Conservation (phyloP, 2,329 filamentous ascomycete genomes). For the Colletotrichum sp. region DNA sequence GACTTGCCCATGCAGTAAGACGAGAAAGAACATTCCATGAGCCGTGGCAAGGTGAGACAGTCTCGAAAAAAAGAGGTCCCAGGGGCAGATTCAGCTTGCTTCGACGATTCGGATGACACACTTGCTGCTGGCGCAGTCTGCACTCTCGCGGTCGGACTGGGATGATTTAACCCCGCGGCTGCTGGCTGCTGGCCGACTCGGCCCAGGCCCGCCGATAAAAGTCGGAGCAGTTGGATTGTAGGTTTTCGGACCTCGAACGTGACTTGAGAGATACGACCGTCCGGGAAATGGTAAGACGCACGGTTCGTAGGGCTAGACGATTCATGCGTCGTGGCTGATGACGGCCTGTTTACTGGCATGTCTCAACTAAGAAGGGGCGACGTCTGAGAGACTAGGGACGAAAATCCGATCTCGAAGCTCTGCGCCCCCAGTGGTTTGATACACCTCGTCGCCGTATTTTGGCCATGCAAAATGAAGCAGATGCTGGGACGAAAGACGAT, state of each 20-base stretch:
- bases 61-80: background rate
- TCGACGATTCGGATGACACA: background rate
- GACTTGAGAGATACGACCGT: background rate
- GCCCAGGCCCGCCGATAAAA: background rate
- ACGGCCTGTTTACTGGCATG: constrained; percentile 10
- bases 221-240: background rate
- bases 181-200: background rate
- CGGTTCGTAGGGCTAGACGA: constrained; percentile 7
- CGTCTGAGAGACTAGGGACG: constrained; percentile 4
- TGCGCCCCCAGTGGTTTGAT: background rate
- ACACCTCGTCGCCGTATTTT: background rate
- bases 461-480: background rate
- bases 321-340: background rate
- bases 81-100: background rate
- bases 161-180: background rate
- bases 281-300: constrained; percentile 1
- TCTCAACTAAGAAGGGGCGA: constrained; percentile 7
- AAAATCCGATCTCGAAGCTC: constrained; percentile 4
- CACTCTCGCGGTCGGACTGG: background rate
- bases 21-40: background rate
- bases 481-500: background rate
- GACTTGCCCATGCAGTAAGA: background rate
- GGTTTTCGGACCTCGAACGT: background rate
- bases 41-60: background rate
- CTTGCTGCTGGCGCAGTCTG: background rate